Base-by-base conservation (phyloP, 192 early-diverging fungal genomes). In the Coemansia sp. region DNA sequence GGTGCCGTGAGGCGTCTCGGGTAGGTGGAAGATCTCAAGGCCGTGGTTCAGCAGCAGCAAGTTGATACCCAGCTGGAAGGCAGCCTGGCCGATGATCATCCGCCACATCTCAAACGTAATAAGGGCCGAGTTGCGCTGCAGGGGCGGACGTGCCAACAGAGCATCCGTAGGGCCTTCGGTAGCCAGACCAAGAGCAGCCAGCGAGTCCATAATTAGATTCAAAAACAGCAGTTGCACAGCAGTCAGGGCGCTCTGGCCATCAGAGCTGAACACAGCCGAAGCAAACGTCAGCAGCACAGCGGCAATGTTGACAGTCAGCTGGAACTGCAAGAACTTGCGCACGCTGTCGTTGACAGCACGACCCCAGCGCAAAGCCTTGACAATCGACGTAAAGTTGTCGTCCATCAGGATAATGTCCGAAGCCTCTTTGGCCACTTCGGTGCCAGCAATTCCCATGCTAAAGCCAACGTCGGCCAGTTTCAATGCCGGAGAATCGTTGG, bases 211-310 rank as follows among this genome's bases (percentile, higher is more conserved):
- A 63, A 94, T 93, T 78, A 97, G 76, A 73, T 95, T 97, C 31
- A 97, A 86, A 90, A 92, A 97, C 42, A 97, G 82, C 60, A 97
- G 75, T 70, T 97, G 94, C 33, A 95, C 87, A 6, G 93, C 91
- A 19, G 86, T 90, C 44, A 97, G 80, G 19, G 90, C 85, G 8
- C 88, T 88, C 51, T 86, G 78, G 56, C 84, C 83, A 5, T 77
- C 78, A 13, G 85, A 74, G 44, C 88, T 88, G 30, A 78, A 65
- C 10, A 88, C 68, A 4, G 88, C 80, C 45, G 84, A 85, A 33
- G 82, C 70, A 48, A 91, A 88, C 0, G 88, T 87, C 41, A 91
- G 60, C 6, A 83, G 57, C 5, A 91, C 89, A 20, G 89, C 88
- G 3, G 88, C 82, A 54, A 91, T 86, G 68, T 90, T 91, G 57